Evolutionary conservation across 2,329 filamentous ascomycete genomes (phyloP).

Genomic region (Ascocoryne sarcoides): DNA sequence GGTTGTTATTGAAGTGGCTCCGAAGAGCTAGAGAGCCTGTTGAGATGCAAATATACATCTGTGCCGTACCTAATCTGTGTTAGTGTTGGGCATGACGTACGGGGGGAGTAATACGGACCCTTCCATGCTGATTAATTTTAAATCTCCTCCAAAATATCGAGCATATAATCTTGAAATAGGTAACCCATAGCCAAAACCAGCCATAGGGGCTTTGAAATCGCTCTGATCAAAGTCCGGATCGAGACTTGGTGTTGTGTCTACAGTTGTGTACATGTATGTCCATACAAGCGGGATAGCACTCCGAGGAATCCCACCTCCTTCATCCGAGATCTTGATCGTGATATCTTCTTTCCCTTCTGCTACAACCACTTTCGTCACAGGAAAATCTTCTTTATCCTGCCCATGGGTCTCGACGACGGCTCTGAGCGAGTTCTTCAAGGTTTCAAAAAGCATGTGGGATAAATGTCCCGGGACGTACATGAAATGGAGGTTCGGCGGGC

Average conservation of each 20-base stretch:
- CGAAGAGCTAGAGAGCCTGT: conserved; percentile 87
- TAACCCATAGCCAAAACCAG: conserved; percentile 94
- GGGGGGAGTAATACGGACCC: conserved; percentile 57
- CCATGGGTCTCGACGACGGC: conserved; percentile 95
- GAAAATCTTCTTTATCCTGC: conserved; percentile 91
- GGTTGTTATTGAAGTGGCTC: conserved; percentile 87
- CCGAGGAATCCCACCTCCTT: conserved; percentile 89
- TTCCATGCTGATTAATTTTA: conserved; percentile 99
- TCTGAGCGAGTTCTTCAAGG: conserved; percentile 93
- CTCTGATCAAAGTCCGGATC: conserved; percentile 98
- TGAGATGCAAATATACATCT: conserved; percentile 96
- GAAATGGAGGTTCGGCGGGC: conserved; percentile 88
- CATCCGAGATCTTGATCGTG: conserved; percentile 95
- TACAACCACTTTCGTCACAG: conserved; percentile 93
- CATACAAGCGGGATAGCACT: conserved; percentile 95
- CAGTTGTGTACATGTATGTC: conserved; percentile 99
- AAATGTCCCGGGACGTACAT: conserved; percentile 99
- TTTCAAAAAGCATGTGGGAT: conserved; percentile 99
- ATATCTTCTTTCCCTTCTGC: conserved; percentile 98
- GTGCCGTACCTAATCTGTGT: conserved; percentile 71
- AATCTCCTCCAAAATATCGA: conserved; percentile 91
- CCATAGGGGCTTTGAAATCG: conserved; percentile 99
- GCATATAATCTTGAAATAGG: conserved; percentile 93
- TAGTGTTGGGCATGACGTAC: background rate
- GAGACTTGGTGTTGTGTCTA: conserved; percentile 87